phyloP scores from a whole-genome alignment of 805 yeast genomes.

The Huiozyma sinensis region DNA sequence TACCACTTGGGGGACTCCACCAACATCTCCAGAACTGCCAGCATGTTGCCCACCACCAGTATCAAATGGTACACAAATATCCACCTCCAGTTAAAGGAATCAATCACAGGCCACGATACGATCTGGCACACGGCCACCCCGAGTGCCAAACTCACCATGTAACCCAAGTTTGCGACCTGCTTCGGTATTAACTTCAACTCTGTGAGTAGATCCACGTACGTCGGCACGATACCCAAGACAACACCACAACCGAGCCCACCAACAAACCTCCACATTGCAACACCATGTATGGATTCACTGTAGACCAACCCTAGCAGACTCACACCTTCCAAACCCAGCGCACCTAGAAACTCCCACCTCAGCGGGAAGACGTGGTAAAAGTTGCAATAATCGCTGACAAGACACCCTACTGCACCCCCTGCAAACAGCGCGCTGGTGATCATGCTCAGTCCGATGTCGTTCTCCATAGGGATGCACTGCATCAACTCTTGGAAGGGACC shows the following conservation, averaged over 20 bases:
- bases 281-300: background rate
- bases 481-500: conserved; percentile 10
- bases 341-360: background rate
- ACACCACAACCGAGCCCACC: conserved; percentile 77
- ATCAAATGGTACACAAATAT: background rate
- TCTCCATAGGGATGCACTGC: conserved; percentile 51
- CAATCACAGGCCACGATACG: conserved; percentile 32
- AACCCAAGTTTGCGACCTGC: background rate
- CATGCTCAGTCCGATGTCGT: conserved; percentile 52
- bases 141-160: conserved; percentile 28
- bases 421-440: conserved; percentile 61
- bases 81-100: conserved; percentile 6
- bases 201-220: conserved; percentile 31
- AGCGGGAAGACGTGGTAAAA: background rate
- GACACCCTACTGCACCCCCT: conserved; percentile 79
- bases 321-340: background rate
- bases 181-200: background rate
- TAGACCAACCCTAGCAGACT: background rate
- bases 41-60: background rate
- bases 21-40: background rate
- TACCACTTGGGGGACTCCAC: conserved; percentile 5
- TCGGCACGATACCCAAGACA: conserved; percentile 67
- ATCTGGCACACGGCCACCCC: conserved; percentile 70
- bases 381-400: conserved; percentile 5
- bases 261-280: conserved; percentile 46